phyloP scores from a whole-genome alignment of 2,329 filamentous ascomycete species.

The Didymellaceae sp. region DNA sequence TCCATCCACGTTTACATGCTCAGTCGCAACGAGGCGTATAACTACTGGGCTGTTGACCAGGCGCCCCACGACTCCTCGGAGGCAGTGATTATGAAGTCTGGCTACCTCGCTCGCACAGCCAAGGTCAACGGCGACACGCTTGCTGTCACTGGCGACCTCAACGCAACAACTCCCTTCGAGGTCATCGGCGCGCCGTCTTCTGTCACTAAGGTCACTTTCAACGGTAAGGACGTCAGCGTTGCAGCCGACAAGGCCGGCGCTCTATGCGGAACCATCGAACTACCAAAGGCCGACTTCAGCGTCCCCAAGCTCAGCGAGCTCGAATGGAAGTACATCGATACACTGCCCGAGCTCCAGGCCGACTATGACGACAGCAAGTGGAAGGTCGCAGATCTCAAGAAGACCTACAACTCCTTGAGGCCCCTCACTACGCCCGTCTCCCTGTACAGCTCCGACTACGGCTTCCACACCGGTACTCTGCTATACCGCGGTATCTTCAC shows the following conservation, averaged over 20 bases:
- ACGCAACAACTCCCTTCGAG: conserved; percentile 70
- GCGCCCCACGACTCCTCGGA: conserved; percentile 37
- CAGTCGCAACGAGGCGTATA: conserved; percentile 71
- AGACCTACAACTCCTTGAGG: conserved; percentile 66
- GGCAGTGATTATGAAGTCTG: conserved; percentile 66
- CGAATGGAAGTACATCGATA: conserved; percentile 73
- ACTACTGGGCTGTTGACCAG: conserved; percentile 69
- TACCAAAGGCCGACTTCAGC: conserved; percentile 56
- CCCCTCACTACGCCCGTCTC: conserved; percentile 66
- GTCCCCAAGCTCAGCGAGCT: conserved; percentile 66
- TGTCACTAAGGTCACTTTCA: conserved; percentile 66
- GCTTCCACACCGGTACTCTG: conserved; percentile 72
- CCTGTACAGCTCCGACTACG: conserved; percentile 75
- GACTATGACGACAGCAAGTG: conserved; percentile 74
- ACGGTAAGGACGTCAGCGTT: conserved; percentile 56
- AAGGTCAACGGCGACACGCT: conserved; percentile 63
- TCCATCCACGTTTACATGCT: conserved; percentile 64
- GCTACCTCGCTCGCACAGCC: conserved; percentile 69
- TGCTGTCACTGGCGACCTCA: conserved; percentile 73
- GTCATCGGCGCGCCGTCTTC: conserved; percentile 66
- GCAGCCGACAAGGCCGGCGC: conserved; percentile 53
- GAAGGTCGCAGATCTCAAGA: conserved; percentile 64
- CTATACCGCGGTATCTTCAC: conserved; percentile 74
- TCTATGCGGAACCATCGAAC: conserved; percentile 61
- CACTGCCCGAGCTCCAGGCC: conserved; percentile 70